Conservation (phyloP, 345 rosid genomes). For the Eucalyptus microcorys region DNA sequence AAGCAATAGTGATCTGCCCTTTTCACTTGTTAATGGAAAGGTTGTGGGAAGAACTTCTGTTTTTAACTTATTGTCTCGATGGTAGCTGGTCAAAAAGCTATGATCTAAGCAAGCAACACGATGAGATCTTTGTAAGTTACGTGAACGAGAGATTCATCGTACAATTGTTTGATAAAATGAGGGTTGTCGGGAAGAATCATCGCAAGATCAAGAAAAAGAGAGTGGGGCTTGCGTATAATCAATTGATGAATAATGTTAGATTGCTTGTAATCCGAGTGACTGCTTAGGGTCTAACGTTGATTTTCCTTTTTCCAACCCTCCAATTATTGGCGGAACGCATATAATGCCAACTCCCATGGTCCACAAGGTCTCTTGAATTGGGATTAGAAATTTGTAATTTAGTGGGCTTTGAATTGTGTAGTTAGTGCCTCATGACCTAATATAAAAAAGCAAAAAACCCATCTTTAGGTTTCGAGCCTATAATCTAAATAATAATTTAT, state of each 20-base stretch:
- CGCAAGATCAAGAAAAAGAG: neutral
- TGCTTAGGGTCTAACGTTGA: neutral
- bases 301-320: neutral
- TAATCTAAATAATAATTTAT: neutral
- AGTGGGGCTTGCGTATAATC: neutral
- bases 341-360: neutral
- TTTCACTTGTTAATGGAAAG: neutral
- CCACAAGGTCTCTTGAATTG: neutral
- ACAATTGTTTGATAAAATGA: neutral
- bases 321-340: neutral
- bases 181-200: neutral
- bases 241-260: neutral
- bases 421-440: neutral
- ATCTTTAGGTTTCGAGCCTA: neutral
- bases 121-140: neutral
- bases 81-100: neutral
- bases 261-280: neutral
- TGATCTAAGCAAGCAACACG: neutral
- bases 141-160: neutral
- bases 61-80: neutral
- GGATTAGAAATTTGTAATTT: neutral
- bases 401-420: neutral
- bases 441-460: neutral
- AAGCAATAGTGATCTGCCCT: neutral
- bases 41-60: neutral